Evolutionary conservation across 805 yeast species (phyloP).

Genomic region (Saturnispora sekii): DNA sequence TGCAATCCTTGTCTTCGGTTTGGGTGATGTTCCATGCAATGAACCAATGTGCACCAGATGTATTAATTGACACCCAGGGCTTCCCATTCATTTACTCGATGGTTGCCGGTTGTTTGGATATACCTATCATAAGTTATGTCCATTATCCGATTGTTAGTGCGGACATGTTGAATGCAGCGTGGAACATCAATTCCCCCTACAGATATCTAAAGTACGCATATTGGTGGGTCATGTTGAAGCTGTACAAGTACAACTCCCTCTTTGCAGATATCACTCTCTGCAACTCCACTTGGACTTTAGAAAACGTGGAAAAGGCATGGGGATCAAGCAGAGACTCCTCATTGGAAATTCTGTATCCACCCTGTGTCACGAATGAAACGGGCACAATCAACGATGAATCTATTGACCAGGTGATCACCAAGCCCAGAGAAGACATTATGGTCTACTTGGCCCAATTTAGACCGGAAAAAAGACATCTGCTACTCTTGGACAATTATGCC

Average conservation of each 20-base stretch:
- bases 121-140: conserved; percentile 82
- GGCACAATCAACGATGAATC: conserved; percentile 29
- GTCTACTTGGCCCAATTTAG: conserved; percentile 85
- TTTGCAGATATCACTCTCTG: conserved; percentile 58
- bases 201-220: conserved; percentile 42
- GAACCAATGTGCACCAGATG: conserved; percentile 62
- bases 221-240: conserved; percentile 58
- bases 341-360: conserved; percentile 64
- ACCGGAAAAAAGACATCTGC: conserved; percentile 83
- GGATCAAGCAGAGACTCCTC: conserved; percentile 26
- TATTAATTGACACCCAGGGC: conserved; percentile 94
- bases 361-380: conserved; percentile 42
- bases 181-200: conserved; percentile 10
- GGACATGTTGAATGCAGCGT: conserved; percentile 50
- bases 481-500: conserved; percentile 57
- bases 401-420: conserved; percentile 10
- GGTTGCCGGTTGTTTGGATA: conserved; percentile 41
- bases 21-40: conserved; percentile 64
- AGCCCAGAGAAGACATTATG: conserved; percentile 31
- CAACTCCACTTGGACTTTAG: conserved; percentile 87
- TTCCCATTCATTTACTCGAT: conserved; percentile 79
- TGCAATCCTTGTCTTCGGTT: conserved; percentile 80
- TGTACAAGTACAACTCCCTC: conserved; percentile 59
- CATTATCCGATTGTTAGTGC: conserved; percentile 88
- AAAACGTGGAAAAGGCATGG: conserved; percentile 68